Percentiles rank a stretch among this genome's conserved stretches.
These are phyloP conservation scores for Sporisorium scitamineum DNA, from an alignment of 1,284 basidiomycete genomes.

Conservation along the genomic window DNA sequence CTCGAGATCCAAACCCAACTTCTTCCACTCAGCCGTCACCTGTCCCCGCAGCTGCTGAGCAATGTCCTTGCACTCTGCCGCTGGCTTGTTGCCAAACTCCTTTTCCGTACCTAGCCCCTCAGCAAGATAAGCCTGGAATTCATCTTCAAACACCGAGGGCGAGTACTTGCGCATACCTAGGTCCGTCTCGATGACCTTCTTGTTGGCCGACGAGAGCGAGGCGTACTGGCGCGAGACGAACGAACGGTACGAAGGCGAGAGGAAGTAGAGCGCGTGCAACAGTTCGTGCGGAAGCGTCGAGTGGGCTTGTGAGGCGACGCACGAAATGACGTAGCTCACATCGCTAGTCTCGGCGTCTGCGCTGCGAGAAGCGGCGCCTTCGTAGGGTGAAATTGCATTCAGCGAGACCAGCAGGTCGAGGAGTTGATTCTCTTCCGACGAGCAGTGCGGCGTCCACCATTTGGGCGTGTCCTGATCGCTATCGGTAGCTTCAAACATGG, in stretches of 20 bases:
- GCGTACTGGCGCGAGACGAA: slow-evolving; percentile 40
- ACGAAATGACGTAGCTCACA: slow-evolving; percentile 59
- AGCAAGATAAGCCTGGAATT: slow-evolving; percentile 65
- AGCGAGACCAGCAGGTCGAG: slow-evolving; percentile 43
- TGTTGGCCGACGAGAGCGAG: slow-evolving; percentile 34
- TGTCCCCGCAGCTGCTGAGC: slow-evolving; percentile 27
- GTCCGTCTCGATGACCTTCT: slow-evolving; percentile 57
- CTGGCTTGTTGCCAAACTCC: slow-evolving; percentile 59
- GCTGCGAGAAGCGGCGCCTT: slow-evolving; percentile 26
- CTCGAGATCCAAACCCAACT: slow-evolving; percentile 24
- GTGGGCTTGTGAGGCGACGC: slow-evolving; percentile 46
- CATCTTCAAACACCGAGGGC: slow-evolving; percentile 57
- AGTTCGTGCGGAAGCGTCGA: slow-evolving; percentile 62
- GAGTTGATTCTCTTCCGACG: slow-evolving; percentile 51
- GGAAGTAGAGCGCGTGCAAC: slow-evolving; percentile 63
- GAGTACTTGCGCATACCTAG: slow-evolving; percentile 60
- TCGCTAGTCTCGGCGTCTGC: neutral
- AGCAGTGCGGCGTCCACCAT: slow-evolving; percentile 55
- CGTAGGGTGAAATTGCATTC: slow-evolving; percentile 21
- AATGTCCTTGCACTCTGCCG: slow-evolving; percentile 45
- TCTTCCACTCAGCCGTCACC: slow-evolving; percentile 38
- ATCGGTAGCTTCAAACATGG: slow-evolving; percentile 42
- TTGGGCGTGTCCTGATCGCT: slow-evolving; percentile 10
- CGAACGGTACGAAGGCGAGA: slow-evolving; percentile 51
- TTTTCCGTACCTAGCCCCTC: slow-evolving; percentile 46